Evolutionary conservation across 1,139 yeast species (phyloP), one percentile per base, ranked within the genome.

Genomic region (Ogataea hybrid): DNA sequence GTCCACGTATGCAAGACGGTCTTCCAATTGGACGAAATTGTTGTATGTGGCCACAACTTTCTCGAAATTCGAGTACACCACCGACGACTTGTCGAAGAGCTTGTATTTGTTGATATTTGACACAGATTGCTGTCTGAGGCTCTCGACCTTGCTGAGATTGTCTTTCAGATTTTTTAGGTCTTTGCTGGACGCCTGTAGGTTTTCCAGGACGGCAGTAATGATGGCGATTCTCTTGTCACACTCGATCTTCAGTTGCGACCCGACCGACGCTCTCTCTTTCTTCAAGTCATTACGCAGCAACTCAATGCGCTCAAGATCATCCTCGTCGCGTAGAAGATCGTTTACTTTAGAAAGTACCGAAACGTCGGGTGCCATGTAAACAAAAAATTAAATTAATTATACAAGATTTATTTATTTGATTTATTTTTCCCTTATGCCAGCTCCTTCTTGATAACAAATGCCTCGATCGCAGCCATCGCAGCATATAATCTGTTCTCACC

Each of bases 401-500:
- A 20, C 9, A 7, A 29, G 15, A 8, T 18, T 25, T 17, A 15
- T 15, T 14, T 25, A 20, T 22, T 9, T 6, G 18, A 30, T 11
- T 11, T 20, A 12, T 16, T 18, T 8, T 27, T 18, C 21, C 27
- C 9, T 23, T 34, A 34, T 11, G 23, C 21, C 29, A 25, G 14
- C 23, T 95, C 96, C 61, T 85, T 82, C 67, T 88, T 86, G 39
- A 83, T 75, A 4, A 90, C 96, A 64, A 90, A 87, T 0, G 83
- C 89, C 57, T 92, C 97, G 39, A 92, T 73, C 1, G 81, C 96
- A 10, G 98, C 92, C 71, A 92, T 86, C 32, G 97, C 97, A 40
- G 98, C 95, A 61, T 94, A 92, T 32, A 92, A 69, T 65, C 98
- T 77, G 69, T 92, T 92, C 68, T 92, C 98, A 28, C 96, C 98